Evolutionary conservation across 805 yeast genomes (phyloP), one percentile per base, ranked within the genome.

Genomic region (Myxozyma neotropica): DNA sequence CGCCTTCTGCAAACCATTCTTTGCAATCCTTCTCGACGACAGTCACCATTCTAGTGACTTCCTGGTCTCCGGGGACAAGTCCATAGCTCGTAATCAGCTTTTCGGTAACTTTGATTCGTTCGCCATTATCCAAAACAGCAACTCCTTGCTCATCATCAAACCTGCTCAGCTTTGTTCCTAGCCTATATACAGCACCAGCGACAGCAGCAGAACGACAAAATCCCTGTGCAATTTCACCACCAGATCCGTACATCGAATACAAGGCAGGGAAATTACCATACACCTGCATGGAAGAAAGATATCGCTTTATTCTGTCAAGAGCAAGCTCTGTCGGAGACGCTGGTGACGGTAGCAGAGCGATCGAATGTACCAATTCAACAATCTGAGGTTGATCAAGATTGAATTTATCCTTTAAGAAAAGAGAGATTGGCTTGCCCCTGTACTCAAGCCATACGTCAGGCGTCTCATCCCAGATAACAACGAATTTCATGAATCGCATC

Each of bases 201-300:
- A 93, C 98, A 13, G 99, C 99, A 2, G 98, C 98, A 58, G 96
- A 88, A 68, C 99, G 81, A 75, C 97, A 93, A 74, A 94, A 93
- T 1, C 97, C 99, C 76, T 93, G 99, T 15, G 96, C 86, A 27
- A 93, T 78, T 74, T 93, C 99, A 54, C 98, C 97, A 0, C 96
- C 92, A 1, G 96, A 95, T 58, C 98, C 99, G 75, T 86, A 93
- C 77, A 90, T 93, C 52, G 96, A 88, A 68, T 86, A 86, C 77
- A 93, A 79, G 12, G 89, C 95, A 1, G 99, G 97, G 80, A 94
- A 93, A 64, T 84, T 87, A 13, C 99, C 99, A 73, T 92, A 94
- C 3, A 92, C 89, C 68, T 92, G 96, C 71, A 89, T 86, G 17
- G 96, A 88, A 7, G 83, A 77, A 62, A 94, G 77, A 71, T 90